Percentiles rank a stretch among this genome's conserved stretches.
Conservation (phyloP, 371 early-diverging fungal genomes). For the Lichtheimia hyalospora region DNA sequence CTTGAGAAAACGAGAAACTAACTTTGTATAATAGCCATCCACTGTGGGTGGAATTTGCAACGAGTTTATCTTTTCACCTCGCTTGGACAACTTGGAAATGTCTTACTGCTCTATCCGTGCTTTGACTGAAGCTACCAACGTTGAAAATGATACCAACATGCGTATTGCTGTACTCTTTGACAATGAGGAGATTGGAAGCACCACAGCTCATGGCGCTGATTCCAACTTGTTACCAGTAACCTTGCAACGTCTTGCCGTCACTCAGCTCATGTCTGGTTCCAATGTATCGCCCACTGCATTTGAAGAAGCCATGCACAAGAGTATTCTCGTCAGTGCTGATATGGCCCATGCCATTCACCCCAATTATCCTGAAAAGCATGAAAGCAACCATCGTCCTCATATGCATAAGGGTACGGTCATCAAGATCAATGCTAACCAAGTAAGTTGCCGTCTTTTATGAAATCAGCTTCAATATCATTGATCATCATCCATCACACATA, state of each 20-base stretch:
- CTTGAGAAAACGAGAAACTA: no score
- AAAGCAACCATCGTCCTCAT: conserved; percentile 86
- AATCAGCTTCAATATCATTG: not conserved
- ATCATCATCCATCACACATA: conserved; percentile 8
- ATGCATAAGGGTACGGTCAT: conserved; percentile 96
- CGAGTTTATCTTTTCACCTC: conserved; percentile 92
- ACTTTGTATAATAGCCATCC: conserved; percentile 49
- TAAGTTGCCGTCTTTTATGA: conserved; percentile 7
- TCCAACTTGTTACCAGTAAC: conserved; percentile 82
- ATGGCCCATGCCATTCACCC: conserved; percentile 96
- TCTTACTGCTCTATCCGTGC: conserved; percentile 79
- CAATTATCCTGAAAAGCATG: conserved; percentile 87
- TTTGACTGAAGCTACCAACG: conserved; percentile 49
- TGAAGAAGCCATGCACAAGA: conserved; percentile 83
- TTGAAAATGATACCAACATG: conserved; percentile 74
- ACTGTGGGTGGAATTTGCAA: conserved; percentile 85
- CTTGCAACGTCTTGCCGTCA: conserved; percentile 60
- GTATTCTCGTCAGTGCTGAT: conserved; percentile 88
- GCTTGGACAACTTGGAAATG: conserved; percentile 95
- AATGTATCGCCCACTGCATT: conserved; percentile 59
- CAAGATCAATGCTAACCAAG: conserved; percentile 94
- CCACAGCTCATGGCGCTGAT: conserved; percentile 94
- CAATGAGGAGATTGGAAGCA: conserved; percentile 98
- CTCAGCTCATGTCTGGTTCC: conserved; percentile 13
- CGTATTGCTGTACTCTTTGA: conserved; percentile 93